Evolutionary conservation across 2,329 filamentous ascomycete species (phyloP).

Genomic region (Phyllosticta paracitricarpa): DNA sequence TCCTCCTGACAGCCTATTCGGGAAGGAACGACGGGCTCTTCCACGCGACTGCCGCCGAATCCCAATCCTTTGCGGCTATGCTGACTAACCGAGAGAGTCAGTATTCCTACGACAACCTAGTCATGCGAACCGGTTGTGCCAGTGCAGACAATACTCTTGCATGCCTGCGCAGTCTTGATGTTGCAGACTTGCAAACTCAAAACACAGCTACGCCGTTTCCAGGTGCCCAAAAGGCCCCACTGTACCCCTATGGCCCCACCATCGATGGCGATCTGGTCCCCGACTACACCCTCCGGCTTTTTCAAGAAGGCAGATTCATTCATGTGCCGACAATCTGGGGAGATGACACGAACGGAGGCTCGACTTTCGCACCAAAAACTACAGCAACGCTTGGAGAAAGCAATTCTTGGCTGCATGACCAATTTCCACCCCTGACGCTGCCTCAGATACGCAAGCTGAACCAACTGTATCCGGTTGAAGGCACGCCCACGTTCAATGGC

Average conservation of each 20-base stretch:
- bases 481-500: slow-evolving; percentile 33
- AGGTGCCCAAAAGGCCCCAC: slow-evolving; percentile 30
- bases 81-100: slow-evolving; percentile 40
- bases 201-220: slow-evolving; percentile 40
- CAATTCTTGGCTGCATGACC: slow-evolving; percentile 46
- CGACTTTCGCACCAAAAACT: slow-evolving; percentile 45
- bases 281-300: slow-evolving; percentile 40
- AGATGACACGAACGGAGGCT: slow-evolving; percentile 55
- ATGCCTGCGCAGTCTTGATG: slow-evolving; percentile 40
- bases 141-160: slow-evolving; percentile 31
- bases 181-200: slow-evolving; percentile 33
- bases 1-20: slow-evolving; percentile 32
- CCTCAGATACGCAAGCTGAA: slow-evolving; percentile 44
- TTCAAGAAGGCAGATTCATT: slow-evolving; percentile 40
- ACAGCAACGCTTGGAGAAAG: slow-evolving; percentile 40
- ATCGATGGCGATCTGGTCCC: slow-evolving; percentile 43
- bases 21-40: slow-evolving; percentile 41
- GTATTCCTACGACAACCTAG: slow-evolving; percentile 43
- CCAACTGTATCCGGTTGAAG: slow-evolving; percentile 44
- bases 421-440: slow-evolving; percentile 47
- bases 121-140: slow-evolving; percentile 39
- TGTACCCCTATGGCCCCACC: slow-evolving; percentile 43
- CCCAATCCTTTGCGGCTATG: slow-evolving; percentile 42
- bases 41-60: slow-evolving; percentile 44
- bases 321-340: slow-evolving; percentile 46